phyloP scores from a whole-genome alignment of 805 yeast species.

The Cyberlindnera samutprakarnensis region DNA sequence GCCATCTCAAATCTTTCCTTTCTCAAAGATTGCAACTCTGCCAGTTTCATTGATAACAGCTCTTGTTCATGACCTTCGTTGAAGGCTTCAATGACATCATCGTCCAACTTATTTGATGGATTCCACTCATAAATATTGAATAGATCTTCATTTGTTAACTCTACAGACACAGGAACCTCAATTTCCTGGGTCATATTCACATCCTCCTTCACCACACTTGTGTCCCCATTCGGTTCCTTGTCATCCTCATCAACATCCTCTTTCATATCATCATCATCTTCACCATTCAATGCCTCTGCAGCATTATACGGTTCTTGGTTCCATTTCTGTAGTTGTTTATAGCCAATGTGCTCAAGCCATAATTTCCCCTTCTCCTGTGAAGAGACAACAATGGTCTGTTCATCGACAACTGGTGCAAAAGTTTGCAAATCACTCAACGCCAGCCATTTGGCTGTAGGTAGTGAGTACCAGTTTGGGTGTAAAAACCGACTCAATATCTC shows the following conservation, averaged over 20 bases:
- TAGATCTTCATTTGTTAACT: slow-evolving; percentile 8
- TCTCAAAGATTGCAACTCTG: slow-evolving; percentile 44
- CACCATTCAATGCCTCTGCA: slow-evolving; percentile 1
- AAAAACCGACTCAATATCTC: slow-evolving; percentile 46
- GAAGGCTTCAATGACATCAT: slow-evolving; percentile 45
- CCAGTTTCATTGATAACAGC: slow-evolving; percentile 36
- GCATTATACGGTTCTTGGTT: slow-evolving; percentile 5
- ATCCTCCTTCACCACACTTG: not conserved
- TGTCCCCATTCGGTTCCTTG: slow-evolving; percentile 1
- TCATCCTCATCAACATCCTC: slow-evolving; percentile 7
- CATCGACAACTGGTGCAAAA: slow-evolving; percentile 64
- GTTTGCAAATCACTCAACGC: slow-evolving; percentile 39
- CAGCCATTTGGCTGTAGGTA: slow-evolving; percentile 64
- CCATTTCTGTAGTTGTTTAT: slow-evolving; percentile 26
- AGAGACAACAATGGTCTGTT: slow-evolving; percentile 45
- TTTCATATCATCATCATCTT: slow-evolving; percentile 4
- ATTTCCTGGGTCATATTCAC: not conserved
- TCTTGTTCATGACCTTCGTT: slow-evolving; percentile 33
- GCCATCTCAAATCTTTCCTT: slow-evolving; percentile 31
- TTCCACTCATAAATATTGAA: slow-evolving; percentile 40
- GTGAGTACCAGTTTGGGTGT: slow-evolving; percentile 57
- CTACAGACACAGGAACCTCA: slow-evolving; percentile 1
- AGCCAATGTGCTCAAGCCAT: slow-evolving; percentile 50
- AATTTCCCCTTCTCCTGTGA: slow-evolving; percentile 41
- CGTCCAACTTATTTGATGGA: slow-evolving; percentile 39